Evolutionary conservation across 371 early-diverging fungal genomes (phyloP), one percentile per base, ranked within the genome.

Genomic region (Quaeritorhiza haematococci): DNA sequence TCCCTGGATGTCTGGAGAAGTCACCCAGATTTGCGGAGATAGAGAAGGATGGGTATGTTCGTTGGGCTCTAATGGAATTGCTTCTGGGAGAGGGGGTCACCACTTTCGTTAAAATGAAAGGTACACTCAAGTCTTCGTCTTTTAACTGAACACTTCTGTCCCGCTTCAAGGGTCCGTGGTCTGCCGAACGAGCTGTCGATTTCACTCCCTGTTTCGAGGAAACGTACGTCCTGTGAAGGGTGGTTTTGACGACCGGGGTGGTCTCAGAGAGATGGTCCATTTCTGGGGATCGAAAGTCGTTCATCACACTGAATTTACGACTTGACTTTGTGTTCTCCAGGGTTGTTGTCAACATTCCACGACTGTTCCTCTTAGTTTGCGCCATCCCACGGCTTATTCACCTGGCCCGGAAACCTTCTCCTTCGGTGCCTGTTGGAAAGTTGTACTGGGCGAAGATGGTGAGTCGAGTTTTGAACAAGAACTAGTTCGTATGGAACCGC

Each of bases 161-260:
- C 38, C 13, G 19, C 19, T 38, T 38, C 19, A 13, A 85, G 86
- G 88, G 90, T 17, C 88, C 90, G 1, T 82, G 80, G 71, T 78
- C 80, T 29, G 53, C 51, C 17, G 55, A 63, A 13, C 75, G 85
- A 27, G 56, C 74, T 6, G 75, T 85, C 8, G 88, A 90, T 66
- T 84, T 88, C 34, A 83, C 87, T 10, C 82, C 84, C 24, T 90
- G 90, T 64, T 90, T 85, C 56, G 87, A 87, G 62, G 80, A 87
- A 61, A 74, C 75, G 76, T 82, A 75, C 21, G 44, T 41, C 3
- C 4, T 53, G 30, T 24, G 53, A 15, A 8, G 13, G 29, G 42
- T 54, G 17, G 33, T 43, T 19, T 13, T 61, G 23, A 26, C 45
- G 26, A n/a, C n/a, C n/a, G n/a, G n/a, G n/a, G n/a, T n/a, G 19